Evolutionary conservation across 176 grass and related monocot species (phyloP).

Genomic region (Secale cereale): DNA sequence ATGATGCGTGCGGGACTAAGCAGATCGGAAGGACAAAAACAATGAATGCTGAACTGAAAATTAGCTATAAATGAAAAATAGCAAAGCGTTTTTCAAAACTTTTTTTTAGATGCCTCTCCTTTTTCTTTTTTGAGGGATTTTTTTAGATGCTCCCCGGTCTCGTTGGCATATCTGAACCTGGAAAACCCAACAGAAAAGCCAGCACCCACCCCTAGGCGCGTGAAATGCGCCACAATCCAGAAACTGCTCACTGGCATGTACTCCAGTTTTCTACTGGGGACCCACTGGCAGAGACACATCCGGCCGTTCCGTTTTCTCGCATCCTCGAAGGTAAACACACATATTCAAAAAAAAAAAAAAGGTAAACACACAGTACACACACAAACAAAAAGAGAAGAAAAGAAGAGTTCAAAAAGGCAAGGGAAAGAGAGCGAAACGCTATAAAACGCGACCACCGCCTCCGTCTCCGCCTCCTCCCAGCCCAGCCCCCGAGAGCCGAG

Average conservation of each 20-base stretch:
- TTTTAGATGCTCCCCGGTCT: neutral
- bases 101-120: too few relatives aligned
- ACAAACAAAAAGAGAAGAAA: neutral
- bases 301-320: neutral
- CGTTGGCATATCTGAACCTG: neutral
- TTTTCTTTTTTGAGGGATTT: too few relatives aligned
- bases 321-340: too few relatives aligned
- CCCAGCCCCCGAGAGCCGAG: neutral
- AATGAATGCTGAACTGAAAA: too few relatives aligned
- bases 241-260: too few relatives aligned
- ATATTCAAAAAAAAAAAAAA: too few relatives aligned
- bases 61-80: too few relatives aligned
- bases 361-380: neutral
- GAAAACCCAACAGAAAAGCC: neutral
- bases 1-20: neutral
- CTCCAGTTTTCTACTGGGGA: too few relatives aligned
- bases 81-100: too few relatives aligned
- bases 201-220: neutral
- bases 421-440: neutral
- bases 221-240: neutral
- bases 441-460: slow-evolving; percentile 37
- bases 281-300: neutral
- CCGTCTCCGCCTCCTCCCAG: neutral
- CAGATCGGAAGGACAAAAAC: too few relatives aligned
- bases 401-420: neutral